phyloP scores from a whole-genome alignment of 352 stramenopile species.

The Aphanomyces astaci region DNA sequence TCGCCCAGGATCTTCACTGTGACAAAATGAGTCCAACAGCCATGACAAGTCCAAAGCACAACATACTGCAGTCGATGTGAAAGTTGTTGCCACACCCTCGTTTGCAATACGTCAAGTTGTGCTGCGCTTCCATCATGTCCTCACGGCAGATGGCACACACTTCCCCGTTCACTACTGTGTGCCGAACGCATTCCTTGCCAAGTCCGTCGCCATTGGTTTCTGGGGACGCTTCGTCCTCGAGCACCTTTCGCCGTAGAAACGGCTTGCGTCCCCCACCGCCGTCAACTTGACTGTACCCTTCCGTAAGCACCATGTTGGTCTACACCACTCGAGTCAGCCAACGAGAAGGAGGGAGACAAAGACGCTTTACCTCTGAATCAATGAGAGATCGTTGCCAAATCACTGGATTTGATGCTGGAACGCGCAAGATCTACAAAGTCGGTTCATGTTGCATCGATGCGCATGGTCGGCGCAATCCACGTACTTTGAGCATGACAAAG shows the following conservation, averaged over 20 bases:
- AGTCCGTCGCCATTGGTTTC: slow-evolving; percentile 25
- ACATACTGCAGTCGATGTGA: slow-evolving; percentile 62
- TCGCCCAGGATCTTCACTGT: slow-evolving; percentile 80
- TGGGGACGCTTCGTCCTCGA: slow-evolving; percentile 22
- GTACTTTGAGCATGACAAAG: slow-evolving; percentile 81
- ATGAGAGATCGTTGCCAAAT: slow-evolving; percentile 83
- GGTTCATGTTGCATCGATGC: background rate
- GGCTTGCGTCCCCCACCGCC: background rate
- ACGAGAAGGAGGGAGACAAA: background rate
- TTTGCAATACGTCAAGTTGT: slow-evolving; percentile 64
- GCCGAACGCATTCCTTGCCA: slow-evolving; percentile 23
- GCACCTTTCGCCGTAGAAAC: slow-evolving; percentile 10
- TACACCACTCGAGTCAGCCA: background rate
- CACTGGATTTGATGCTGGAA: slow-evolving; percentile 51
- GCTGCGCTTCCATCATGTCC: slow-evolving; percentile 47
- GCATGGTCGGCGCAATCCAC: too few species aligned
- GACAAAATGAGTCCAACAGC: slow-evolving; percentile 3
- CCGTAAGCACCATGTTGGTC: slow-evolving; percentile 7
- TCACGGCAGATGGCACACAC: slow-evolving; percentile 81
- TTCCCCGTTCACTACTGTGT: slow-evolving; percentile 61
- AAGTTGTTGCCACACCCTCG: slow-evolving; percentile 76
- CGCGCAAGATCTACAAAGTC: slow-evolving; percentile 43
- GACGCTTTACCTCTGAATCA: slow-evolving; percentile 51
- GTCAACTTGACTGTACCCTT: slow-evolving; percentile 3
- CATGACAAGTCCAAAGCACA: too few species aligned